Evolutionary conservation across 495 filamentous ascomycete species (phyloP).

Genomic region (Penicillium samsonianum): DNA sequence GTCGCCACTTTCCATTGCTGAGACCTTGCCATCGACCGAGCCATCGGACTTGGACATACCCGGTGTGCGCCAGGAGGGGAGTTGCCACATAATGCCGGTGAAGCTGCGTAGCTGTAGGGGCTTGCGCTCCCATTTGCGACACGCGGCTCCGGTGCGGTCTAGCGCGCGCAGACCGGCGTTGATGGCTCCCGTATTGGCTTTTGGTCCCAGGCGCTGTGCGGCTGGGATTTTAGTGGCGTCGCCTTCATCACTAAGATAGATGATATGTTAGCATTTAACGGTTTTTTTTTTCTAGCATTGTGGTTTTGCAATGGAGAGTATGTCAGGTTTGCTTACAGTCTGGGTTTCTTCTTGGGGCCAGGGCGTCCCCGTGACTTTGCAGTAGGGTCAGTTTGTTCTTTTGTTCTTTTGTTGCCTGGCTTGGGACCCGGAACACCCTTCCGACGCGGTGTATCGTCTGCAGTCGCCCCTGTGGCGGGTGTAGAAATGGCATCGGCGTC

Average conservation of each 20-base stretch:
- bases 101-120: conserved; percentile 86
- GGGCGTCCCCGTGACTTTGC: conserved; percentile 80
- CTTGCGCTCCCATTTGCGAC: conserved; percentile 86
- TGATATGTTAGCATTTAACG: conserved; percentile 20
- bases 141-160: conserved; percentile 85
- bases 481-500: conserved; percentile 57
- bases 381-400: conserved; percentile 57
- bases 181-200: conserved; percentile 97
- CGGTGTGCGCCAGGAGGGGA: conserved; percentile 81
- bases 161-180: conserved; percentile 94
- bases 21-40: conserved; percentile 46
- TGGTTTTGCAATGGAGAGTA: not conserved
- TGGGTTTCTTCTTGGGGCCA: conserved; percentile 91
- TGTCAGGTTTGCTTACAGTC: conserved; percentile 61
- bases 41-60: conserved; percentile 45
- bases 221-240: conserved; percentile 49
- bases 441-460: conserved; percentile 52
- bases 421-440: conserved; percentile 61
- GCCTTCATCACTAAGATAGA: conserved; percentile 56
- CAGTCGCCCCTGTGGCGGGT: conserved; percentile 53
- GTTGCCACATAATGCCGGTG: conserved; percentile 82
- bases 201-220: conserved; percentile 85
- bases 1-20: conserved; percentile 53
- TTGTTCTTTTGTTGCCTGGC: conserved; percentile 59
- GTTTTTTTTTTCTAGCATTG: not conserved